A percentile compares a stretch with the other conserved stretches of the same genome.
Evolutionary conservation across 2,329 filamentous ascomycete genomes (phyloP).

Genomic region (Pestalotiopsis fici): DNA sequence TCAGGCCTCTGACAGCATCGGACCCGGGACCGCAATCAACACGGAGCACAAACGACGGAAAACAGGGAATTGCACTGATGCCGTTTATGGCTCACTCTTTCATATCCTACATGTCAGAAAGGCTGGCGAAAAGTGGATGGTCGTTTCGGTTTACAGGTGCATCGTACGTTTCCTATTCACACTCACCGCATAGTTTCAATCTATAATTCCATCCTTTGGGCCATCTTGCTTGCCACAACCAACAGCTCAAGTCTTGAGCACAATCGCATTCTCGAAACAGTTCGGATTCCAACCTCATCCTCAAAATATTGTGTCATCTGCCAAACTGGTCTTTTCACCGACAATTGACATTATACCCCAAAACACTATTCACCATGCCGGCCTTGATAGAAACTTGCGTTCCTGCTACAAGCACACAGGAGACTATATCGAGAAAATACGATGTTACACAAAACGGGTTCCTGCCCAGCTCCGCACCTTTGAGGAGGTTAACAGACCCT

Average conservation of each 20-base stretch:
- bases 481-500: slow-evolving; percentile 62
- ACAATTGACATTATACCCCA: neutral
- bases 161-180: neutral
- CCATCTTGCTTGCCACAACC: neutral
- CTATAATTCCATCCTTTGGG: neutral
- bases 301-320: neutral
- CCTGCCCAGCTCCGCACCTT: slow-evolving; percentile 70
- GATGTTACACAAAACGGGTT: slow-evolving; percentile 66
- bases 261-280: neutral
- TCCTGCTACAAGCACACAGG: neutral
- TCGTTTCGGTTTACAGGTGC: neutral
- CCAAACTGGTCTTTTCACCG: neutral
- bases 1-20: neutral
- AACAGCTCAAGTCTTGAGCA: neutral
- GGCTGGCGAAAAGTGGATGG: neutral
- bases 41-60: neutral
- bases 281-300: too few species aligned
- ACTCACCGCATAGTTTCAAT: neutral
- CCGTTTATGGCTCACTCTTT: neutral
- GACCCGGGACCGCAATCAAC: neutral
- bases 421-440: slow-evolving; percentile 31
- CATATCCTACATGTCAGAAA: neutral
- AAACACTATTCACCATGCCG: neutral
- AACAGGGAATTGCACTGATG: neutral
- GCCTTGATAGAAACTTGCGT: neutral